A percentile compares a stretch with the other conserved stretches of the same genome.
phyloP scores from a whole-genome alignment of 2,329 filamentous ascomycete genomes.

The Cladobotryum mycophilum region DNA sequence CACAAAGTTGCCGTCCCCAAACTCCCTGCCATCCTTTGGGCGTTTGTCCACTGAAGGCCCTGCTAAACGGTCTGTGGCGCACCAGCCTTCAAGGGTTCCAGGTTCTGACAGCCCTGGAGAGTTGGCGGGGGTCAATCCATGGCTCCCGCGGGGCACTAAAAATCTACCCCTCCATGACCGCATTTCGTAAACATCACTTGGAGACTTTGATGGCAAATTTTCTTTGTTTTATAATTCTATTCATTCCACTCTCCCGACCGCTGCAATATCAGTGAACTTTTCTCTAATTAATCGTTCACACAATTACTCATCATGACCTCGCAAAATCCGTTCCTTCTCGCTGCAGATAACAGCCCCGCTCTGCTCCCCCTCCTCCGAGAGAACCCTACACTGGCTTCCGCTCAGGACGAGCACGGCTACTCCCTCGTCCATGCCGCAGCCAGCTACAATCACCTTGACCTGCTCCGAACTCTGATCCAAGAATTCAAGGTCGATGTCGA shows the following conservation, averaged over 20 bases:
- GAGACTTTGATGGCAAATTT: not conserved
- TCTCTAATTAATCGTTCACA: not conserved
- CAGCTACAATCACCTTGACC: slow-evolving; percentile 81
- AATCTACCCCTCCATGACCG: not conserved
- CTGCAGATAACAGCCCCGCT: slow-evolving; percentile 70
- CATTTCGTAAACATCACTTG: not conserved
- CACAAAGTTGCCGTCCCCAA: no score
- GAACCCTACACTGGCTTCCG: slow-evolving; percentile 67
- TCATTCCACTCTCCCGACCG: not conserved
- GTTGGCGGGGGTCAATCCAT: not conserved
- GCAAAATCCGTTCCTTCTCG: slow-evolving; percentile 64
- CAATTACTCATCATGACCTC: slow-evolving; percentile 34
- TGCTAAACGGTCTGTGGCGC: no score
- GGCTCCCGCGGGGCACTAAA: not conserved
- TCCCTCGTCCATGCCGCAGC: slow-evolving; percentile 88
- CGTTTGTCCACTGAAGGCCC: no score
- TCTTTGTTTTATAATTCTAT: not conserved
- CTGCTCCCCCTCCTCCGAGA: slow-evolving; percentile 69
- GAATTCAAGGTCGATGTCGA: slow-evolving; percentile 76
- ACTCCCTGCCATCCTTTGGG: no score
- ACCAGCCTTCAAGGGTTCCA: no score
- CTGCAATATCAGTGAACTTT: not conserved
- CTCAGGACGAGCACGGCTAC: slow-evolving; percentile 88
- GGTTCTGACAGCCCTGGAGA: no score
- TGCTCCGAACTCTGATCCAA: slow-evolving; percentile 67